Percentiles rank a stretch among this genome's conserved stretches.
These are phyloP conservation scores for Exidia glandulosa DNA, from an alignment of 768 basidiomycete genomes.

Conservation along the genomic window DNA sequence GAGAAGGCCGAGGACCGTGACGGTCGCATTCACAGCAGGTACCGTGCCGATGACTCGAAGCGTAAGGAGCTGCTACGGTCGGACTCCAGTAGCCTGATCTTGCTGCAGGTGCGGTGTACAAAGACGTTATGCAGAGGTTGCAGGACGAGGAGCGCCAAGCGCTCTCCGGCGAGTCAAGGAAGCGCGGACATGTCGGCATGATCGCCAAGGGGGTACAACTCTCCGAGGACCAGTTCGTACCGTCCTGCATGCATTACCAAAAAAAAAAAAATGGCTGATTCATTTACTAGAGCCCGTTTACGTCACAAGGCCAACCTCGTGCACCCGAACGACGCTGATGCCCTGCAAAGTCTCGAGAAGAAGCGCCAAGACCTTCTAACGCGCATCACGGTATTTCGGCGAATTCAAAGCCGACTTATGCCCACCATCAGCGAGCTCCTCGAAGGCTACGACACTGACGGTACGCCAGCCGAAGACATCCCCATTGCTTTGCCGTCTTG, in stretches of 20 bases:
- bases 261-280: not conserved
- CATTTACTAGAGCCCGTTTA: not conserved
- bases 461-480: not conserved
- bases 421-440: not conserved
- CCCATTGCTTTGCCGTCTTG: not conserved
- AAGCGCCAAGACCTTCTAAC: not conserved
- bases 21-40: too few relatives aligned
- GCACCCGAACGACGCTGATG: not conserved
- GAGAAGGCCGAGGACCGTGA: too few relatives aligned
- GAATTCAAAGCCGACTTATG: not conserved
- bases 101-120: too few relatives aligned
- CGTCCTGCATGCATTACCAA: not conserved
- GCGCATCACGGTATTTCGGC: not conserved
- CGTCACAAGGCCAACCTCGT: not conserved
- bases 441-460: not conserved
- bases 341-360: not conserved
- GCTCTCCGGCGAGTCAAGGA: not conserved
- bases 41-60: too few relatives aligned
- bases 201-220: not conserved
- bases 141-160: not conserved
- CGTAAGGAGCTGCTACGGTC: too few relatives aligned
- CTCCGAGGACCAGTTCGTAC: not conserved
- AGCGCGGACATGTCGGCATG: not conserved
- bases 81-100: too few relatives aligned
- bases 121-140: not conserved